A percentile compares a stretch with the other conserved stretches of the same genome.
These are phyloP conservation scores for Solanum arcanum DNA, from an alignment of 257 asterid species.

Conservation along the genomic window DNA sequence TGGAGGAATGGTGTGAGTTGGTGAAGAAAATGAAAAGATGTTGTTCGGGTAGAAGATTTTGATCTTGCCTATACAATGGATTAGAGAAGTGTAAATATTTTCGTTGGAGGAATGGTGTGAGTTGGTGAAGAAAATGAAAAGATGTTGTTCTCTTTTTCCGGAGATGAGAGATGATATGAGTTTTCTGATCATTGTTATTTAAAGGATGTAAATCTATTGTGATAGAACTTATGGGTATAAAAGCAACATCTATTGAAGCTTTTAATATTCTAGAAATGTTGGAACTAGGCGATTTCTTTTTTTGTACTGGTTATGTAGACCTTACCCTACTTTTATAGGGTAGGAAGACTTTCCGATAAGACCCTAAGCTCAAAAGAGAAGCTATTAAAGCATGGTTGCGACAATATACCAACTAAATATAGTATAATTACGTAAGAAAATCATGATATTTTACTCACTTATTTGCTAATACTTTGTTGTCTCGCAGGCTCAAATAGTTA, in stretches of 20 bases:
- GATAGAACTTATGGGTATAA: background rate
- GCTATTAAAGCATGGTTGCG: background rate
- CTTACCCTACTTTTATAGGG: background rate
- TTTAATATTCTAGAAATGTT: background rate
- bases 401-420: background rate
- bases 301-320: background rate
- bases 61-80: too few species aligned
- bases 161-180: background rate
- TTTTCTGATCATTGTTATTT: background rate
- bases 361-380: background rate
- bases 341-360: background rate
- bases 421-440: background rate
- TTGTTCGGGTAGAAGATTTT: too few species aligned
- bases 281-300: background rate
- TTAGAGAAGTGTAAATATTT: too few species aligned
- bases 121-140: too few species aligned
- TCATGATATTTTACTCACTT: background rate
- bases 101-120: too few species aligned
- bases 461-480: background rate
- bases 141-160: background rate
- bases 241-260: background rate
- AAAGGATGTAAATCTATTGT: background rate
- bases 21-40: too few species aligned
- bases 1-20: too few species aligned
- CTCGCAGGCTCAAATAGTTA: background rate